Base-by-base conservation (phyloP, 2,329 filamentous ascomycete genomes). In the Fusarium sp. region DNA sequence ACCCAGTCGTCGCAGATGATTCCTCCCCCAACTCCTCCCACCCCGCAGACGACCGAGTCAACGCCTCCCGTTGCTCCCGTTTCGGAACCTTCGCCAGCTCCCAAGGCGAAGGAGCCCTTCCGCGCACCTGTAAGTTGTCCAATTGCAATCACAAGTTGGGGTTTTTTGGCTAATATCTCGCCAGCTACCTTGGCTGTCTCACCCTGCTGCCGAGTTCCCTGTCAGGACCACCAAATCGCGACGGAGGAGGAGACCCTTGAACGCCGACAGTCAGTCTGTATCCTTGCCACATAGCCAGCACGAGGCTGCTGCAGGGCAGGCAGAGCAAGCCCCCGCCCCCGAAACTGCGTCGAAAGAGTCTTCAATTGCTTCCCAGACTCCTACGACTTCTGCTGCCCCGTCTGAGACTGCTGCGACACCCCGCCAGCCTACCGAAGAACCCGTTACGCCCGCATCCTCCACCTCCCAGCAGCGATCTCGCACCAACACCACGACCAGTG, bases 101-200 rank as follows among this genome's bases (percentile, higher is more conserved):
- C 74, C 3, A 77, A 31, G 69, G 61, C 39, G 68, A 73, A 70
- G 18, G 67, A 75, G 27, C 76, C 80, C 6, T 89, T 87, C 68
- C 81, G 79, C 62, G 79, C 84, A 75, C 87, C 87, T 28, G 88
- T 89, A 81, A 83, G 60, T 55, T 28, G 15, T 6, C 11, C 10
- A 30, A 27, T n/a, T 23, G 12, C 23, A 30, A 40, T 10, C 28
- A 27, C 34, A 12, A 7, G 36, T 23, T 28, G 31, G 57, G 40
- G 9, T 16, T 41, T 34, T 27, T 11, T 41, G 30, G 18, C 60
- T 72, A 46, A 62, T 51, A 31, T 44, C 18, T 58, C 30, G 18
- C 30, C 37, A 90, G 87, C 79, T 91, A 10, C 89, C 89, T 10
- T 91, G 89, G 88, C 73, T 84, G 28, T 89, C 88, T 1, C 78